Conservation (phyloP, 257 asterid species). For the Solanum habrochaites region DNA sequence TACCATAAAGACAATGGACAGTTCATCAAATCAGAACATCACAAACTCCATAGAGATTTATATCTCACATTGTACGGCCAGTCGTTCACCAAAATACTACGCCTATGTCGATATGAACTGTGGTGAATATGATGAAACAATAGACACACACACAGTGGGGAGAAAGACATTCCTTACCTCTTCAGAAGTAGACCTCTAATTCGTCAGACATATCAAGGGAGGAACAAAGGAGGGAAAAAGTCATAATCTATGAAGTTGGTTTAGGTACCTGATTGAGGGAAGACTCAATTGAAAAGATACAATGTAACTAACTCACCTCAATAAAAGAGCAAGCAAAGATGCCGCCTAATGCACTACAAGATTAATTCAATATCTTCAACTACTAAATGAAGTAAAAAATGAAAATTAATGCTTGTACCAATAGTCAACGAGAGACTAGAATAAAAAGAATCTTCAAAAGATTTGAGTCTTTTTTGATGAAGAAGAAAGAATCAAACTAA, state of each 20-base stretch:
- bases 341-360: background rate
- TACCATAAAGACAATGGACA: background rate
- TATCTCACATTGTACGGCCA: background rate
- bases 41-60: background rate
- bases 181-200: background rate
- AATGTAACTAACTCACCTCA: background rate
- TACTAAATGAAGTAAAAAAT: background rate
- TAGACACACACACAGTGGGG: background rate
- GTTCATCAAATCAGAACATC: background rate
- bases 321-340: background rate
- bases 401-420: background rate
- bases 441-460: background rate
- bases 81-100: background rate
- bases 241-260: background rate
- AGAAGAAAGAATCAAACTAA: background rate
- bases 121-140: background rate
- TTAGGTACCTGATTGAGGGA: background rate
- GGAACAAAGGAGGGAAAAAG: background rate
- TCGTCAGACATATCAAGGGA: background rate
- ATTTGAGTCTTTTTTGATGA: background rate
- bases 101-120: background rate
- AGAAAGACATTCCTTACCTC: background rate
- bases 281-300: background rate
- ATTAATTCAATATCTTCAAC: background rate
- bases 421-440: background rate